Percentiles rank a stretch among this genome's conserved stretches.
These are phyloP conservation scores for Lotus japonicus DNA, from an alignment of 306 rosid genomes.

Conservation along the genomic window DNA sequence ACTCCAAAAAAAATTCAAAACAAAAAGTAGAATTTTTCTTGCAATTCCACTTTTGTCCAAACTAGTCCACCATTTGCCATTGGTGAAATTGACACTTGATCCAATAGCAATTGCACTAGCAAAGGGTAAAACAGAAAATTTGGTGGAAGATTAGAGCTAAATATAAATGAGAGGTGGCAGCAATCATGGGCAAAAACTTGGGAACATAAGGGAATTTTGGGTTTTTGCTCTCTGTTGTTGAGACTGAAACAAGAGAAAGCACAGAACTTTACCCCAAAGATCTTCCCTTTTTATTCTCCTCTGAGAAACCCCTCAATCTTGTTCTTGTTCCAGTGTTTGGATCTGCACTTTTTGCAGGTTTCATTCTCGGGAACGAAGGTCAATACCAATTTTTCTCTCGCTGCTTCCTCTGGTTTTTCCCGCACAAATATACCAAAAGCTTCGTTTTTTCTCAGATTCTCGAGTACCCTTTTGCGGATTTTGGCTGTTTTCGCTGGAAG, in stretches of 20 bases:
- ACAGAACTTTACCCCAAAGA: conserved; percentile 1
- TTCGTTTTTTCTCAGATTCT: background rate
- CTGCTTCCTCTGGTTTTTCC: background rate
- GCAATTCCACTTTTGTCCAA: background rate
- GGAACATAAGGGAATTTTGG: background rate
- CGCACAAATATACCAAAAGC: background rate
- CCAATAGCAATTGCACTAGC: conserved; percentile 2
- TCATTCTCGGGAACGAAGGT: conserved; percentile 11
- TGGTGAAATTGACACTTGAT: conserved; percentile 5
- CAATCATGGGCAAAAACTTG: background rate
- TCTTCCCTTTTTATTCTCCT: conserved; percentile 15
- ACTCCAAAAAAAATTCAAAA: too few species aligned
- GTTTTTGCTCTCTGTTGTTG: conserved; percentile 5
- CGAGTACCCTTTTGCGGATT: conserved; percentile 14
- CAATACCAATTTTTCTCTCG: conserved; percentile 6
- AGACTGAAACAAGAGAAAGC: background rate
- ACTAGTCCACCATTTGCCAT: background rate
- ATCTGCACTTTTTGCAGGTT: conserved; percentile 26
- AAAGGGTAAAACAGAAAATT: conserved; percentile 20
- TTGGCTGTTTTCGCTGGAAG: background rate
- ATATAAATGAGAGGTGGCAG: conserved; percentile 18
- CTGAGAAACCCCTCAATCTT: conserved; percentile 2
- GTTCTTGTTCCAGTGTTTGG: conserved; percentile 10
- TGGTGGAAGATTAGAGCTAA: background rate
- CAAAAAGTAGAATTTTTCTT: too few species aligned